Percentiles rank a stretch among this genome's conserved stretches.
Evolutionary conservation across 345 rosid genomes (phyloP).

Genomic region (Clausena lansium): DNA sequence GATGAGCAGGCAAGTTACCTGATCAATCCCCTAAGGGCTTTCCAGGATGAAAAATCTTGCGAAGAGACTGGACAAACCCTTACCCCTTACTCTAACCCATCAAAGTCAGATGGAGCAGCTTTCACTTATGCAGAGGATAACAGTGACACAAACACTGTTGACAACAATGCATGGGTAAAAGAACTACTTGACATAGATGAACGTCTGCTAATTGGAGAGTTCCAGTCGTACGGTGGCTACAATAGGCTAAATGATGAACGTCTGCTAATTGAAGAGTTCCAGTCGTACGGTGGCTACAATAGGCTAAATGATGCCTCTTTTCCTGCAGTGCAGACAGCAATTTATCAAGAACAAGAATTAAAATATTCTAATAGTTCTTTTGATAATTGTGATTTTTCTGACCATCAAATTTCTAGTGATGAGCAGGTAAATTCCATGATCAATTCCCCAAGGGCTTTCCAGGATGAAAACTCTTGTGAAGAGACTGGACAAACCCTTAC

Average conservation of each 20-base stretch:
- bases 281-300: too few species aligned
- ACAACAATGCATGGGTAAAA: not conserved
- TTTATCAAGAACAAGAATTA: not conserved
- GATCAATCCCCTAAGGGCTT: not conserved
- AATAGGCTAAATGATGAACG: too few species aligned
- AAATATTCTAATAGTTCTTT: too few species aligned
- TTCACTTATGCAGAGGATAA: not conserved
- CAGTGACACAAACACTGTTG: not conserved
- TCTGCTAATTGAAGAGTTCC: too few species aligned
- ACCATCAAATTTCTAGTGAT: too few species aligned
- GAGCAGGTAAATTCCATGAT: too few species aligned
- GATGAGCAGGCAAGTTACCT: not conserved
- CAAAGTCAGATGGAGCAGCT: not conserved
- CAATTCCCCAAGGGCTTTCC: not conserved
- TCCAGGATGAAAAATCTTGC: not conserved
- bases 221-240: too few species aligned
- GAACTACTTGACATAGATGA: too few species aligned
- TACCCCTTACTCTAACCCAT: not conserved
- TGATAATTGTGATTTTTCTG: too few species aligned
- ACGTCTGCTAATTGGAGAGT: too few species aligned
- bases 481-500: not conserved
- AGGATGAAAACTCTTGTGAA: not conserved
- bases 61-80: not conserved
- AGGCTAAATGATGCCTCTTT: not conserved
- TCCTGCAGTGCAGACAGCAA: not conserved